These are phyloP conservation scores for Solanum ossicruentum DNA, from an alignment of 257 asterid genomes.

Conservation along the genomic window DNA sequence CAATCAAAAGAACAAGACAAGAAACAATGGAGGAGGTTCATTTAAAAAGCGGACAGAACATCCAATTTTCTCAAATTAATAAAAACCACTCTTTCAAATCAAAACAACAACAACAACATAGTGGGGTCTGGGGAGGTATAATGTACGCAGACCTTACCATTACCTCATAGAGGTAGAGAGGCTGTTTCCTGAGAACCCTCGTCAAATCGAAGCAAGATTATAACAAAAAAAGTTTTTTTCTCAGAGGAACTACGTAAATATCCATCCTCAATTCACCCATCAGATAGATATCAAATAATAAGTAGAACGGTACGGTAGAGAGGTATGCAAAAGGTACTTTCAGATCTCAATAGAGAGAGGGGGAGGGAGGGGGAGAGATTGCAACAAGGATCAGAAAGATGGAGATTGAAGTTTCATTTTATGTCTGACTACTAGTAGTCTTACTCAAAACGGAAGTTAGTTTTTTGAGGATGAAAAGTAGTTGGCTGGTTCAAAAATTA, in stretches of 20 bases:
- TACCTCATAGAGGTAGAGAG: too few relatives aligned
- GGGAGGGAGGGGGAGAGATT: neutral
- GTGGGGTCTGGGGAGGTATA: too few relatives aligned
- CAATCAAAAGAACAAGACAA: neutral
- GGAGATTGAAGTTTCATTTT: neutral
- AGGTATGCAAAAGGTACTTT: neutral
- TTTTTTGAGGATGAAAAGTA: neutral
- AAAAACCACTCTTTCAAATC: neutral
- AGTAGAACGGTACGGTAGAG: neutral
- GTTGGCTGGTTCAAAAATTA: neutral
- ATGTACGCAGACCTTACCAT: too few relatives aligned
- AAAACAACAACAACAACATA: too few relatives aligned
- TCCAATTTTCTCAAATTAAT: neutral
- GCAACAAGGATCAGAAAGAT: neutral
- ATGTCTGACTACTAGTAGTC: neutral
- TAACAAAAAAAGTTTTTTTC: neutral
- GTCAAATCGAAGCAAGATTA: neutral
- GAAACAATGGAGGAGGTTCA: neutral
- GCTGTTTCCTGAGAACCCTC: neutral
- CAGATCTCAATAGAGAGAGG: neutral
- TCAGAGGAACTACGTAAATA: neutral
- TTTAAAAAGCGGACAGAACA: neutral
- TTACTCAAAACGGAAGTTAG: neutral
- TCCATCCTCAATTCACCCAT: neutral
- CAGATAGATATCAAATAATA: neutral